phyloP scores from a whole-genome alignment of 768 basidiomycete species.

The Hypholoma sublateritium region DNA sequence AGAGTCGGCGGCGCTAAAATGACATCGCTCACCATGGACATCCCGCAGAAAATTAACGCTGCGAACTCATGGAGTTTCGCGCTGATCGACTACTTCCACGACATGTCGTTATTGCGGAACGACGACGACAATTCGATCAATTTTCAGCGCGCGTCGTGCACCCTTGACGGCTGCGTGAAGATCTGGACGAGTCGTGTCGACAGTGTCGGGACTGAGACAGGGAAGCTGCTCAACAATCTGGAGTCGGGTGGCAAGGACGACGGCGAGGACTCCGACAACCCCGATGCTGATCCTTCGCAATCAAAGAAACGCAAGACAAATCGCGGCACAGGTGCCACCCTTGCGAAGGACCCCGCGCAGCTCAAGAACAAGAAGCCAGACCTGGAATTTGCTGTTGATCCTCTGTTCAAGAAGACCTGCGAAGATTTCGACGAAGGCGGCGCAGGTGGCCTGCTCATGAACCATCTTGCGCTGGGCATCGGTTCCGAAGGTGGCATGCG shows the following conservation, averaged over 20 bases:
- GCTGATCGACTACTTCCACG: conserved; percentile 98
- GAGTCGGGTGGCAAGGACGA: conserved; percentile 53
- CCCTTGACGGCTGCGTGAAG: conserved; percentile 97
- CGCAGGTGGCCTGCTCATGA: conserved; percentile 94
- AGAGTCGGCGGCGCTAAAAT: not conserved
- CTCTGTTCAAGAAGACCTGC: conserved; percentile 95
- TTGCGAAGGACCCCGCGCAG: conserved; percentile 83
- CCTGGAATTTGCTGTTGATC: conserved; percentile 94
- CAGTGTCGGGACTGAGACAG: conserved; percentile 94
- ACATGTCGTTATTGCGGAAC: conserved; percentile 94
- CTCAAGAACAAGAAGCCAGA: conserved; percentile 92
- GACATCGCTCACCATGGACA: not conserved
- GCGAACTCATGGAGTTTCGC: conserved; percentile 98
- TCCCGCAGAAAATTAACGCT: conserved; percentile 92
- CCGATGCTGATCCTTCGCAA: conserved; percentile 63
- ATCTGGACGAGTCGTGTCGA: conserved; percentile 99
- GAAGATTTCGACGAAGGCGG: conserved; percentile 99
- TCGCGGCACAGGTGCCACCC: conserved; percentile 71
- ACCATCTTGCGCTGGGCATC: conserved; percentile 80
- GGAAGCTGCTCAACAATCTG: conserved; percentile 90
- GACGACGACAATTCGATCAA: conserved; percentile 95
- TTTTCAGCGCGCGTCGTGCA: conserved; percentile 97
- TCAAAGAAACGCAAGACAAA: conserved; percentile 64
- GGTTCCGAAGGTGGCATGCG: conserved; percentile 81
- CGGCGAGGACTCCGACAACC: conserved; percentile 68